These are phyloP conservation scores for Colletotrichum caudatum DNA, from an alignment of 2,329 filamentous ascomycete genomes.

Conservation along the genomic window DNA sequence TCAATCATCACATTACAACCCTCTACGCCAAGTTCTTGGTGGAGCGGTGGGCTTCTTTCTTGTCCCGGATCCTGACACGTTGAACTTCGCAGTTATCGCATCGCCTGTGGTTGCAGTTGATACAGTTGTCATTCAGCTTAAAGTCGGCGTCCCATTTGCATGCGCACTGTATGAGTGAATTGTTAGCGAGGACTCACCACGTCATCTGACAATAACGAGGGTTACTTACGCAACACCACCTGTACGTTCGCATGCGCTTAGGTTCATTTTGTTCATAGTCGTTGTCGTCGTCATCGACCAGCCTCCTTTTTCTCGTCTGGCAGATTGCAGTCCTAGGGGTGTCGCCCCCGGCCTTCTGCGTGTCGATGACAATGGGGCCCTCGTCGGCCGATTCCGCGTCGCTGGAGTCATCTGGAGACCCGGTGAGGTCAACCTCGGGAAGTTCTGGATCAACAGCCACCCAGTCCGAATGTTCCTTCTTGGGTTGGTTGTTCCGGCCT, in stretches of 20 bases:
- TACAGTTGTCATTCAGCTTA: slow-evolving; percentile 18
- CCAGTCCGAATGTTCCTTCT: slow-evolving; percentile 69
- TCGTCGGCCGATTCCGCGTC: slow-evolving; percentile 24
- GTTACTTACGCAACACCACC: slow-evolving; percentile 50
- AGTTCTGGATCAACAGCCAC: slow-evolving; percentile 51
- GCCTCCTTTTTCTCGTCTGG: slow-evolving; percentile 21
- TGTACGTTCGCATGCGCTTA: slow-evolving; percentile 40
- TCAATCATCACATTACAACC: neutral
- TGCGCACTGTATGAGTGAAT: slow-evolving; percentile 17
- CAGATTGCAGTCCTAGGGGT: neutral
- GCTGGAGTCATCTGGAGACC: slow-evolving; percentile 25
- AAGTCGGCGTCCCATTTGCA: slow-evolving; percentile 11
- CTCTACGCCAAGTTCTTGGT: neutral
- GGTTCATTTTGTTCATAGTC: slow-evolving; percentile 39
- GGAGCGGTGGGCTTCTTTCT: neutral
- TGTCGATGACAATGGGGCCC: neutral
- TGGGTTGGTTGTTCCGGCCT: slow-evolving; percentile 56
- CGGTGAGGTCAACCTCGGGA: slow-evolving; percentile 22
- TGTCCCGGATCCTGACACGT: neutral
- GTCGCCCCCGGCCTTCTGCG: neutral
- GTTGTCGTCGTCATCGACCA: slow-evolving; percentile 17
- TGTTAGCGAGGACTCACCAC: slow-evolving; percentile 8
- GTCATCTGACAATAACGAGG: too few relatives aligned
- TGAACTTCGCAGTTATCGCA: slow-evolving; percentile 18
- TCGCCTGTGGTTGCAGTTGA: slow-evolving; percentile 26